These are phyloP conservation scores for Yamadazyma paraphyllophila DNA, from an alignment of 805 yeast species.

Conservation along the genomic window DNA sequence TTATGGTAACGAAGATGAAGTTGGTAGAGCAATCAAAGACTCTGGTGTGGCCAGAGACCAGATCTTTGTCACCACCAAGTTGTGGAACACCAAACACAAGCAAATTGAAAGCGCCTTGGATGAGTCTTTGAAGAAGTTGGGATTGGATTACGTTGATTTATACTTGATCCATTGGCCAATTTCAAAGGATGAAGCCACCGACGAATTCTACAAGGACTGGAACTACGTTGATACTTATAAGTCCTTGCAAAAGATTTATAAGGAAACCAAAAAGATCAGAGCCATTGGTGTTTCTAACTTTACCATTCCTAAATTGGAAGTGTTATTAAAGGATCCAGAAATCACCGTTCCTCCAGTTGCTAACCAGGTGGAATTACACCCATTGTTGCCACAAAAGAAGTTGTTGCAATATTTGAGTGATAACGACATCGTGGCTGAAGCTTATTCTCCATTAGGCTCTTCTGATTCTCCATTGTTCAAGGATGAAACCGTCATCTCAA, in stretches of 20 bases:
- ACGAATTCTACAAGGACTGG: conserved; percentile 21
- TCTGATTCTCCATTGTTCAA: conserved; percentile 34
- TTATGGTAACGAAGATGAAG: conserved; percentile 65
- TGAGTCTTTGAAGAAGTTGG: conserved; percentile 58
- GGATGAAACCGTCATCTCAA: conserved; percentile 23
- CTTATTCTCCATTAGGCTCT: conserved; percentile 71
- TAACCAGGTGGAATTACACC: conserved; percentile 38
- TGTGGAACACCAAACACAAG: conserved; percentile 56
- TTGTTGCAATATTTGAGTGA: conserved; percentile 49
- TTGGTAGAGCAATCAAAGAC: conserved; percentile 54
- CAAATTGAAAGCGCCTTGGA: conserved; percentile 54
- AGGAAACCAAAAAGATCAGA: conserved; percentile 30
- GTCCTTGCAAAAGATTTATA: conserved; percentile 49
- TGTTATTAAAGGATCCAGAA: conserved; percentile 23
- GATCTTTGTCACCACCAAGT: conserved; percentile 69
- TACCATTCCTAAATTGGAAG: conserved; percentile 26
- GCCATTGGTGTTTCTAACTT: conserved; percentile 41
- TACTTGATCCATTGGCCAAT: conserved; percentile 83
- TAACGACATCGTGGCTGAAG: conserved; percentile 64
- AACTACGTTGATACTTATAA: conserved; percentile 43
- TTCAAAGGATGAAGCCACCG: conserved; percentile 23
- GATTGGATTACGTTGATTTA: conserved; percentile 74
- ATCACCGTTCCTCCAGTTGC: conserved; percentile 30
- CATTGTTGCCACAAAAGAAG: conserved; percentile 38
- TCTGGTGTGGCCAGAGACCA: conserved; percentile 64